Evolutionary conservation across 164 flowering plant genomes (phyloP), one percentile per base, ranked within the genome.

Genomic region (Umbellularia californica): DNA sequence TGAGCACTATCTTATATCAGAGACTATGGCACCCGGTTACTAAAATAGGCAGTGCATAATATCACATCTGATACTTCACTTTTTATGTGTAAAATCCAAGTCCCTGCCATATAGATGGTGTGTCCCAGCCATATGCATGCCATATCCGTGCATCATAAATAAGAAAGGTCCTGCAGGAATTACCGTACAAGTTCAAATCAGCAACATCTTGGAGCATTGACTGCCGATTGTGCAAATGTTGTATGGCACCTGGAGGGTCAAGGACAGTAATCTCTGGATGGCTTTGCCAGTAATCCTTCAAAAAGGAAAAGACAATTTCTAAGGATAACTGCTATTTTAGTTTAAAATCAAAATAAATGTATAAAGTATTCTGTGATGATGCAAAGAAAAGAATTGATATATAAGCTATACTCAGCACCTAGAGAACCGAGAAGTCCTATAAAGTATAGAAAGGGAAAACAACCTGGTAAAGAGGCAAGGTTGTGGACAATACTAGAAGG

Each of bases 241-340:
- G 91, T 65, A 95, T 93, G 60, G 97, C 97, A 85, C 87, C 92
- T 23, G 99, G 99, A 76, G 97, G 99, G 81, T 95, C 99, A 79
- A 95, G 95, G 72, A 95, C 93, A 17, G 90, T 93, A 68, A 95
- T 97, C 79, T 95, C 98, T 14, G 99, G 99, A 82, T 95, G 93
- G 24, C 85, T 79, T 75, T 76, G 74, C 80, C 91, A 60, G 69
- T 90, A 92, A 70, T 92, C 95, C 97, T 92, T 55, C 68, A 81
- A 20, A 75, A 35, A 15, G 15, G 50, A 28, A 67, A 67, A 67
- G 10, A 20, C 47, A 41, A 41, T 7, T 41, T 41, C 17, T 28
- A 67, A 28, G 47, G 50, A 27, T 67, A 15, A 27, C 15, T 28
- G 3, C 20, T 55, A 55, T 5, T 55, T 55, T 3, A 3, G n/a